A percentile compares a stretch with the other conserved stretches of the same genome.
Conservation (phyloP, 441 rosid species). For the Pelargonium exstipulatum region DNA sequence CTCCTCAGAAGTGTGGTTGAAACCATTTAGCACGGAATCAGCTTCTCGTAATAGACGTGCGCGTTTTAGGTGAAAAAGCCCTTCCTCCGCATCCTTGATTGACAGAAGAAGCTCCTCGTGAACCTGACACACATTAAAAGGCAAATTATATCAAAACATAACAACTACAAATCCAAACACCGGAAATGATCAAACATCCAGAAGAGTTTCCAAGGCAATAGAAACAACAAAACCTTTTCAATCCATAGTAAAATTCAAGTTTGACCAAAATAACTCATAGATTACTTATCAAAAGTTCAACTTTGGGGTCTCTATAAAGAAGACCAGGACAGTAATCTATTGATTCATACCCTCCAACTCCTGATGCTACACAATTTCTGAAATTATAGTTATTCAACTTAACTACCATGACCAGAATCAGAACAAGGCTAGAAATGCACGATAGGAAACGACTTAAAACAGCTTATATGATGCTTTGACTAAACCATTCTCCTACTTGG, state of each 20-base stretch:
- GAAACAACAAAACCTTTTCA: not conserved
- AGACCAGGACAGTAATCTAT: not conserved
- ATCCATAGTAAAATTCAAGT: not conserved
- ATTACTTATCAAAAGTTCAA: not conserved
- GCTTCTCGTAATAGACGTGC: constrained; percentile 66
- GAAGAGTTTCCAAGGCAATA: not conserved
- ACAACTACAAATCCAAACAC: not conserved
- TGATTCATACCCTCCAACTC: not conserved
- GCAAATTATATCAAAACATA: not conserved
- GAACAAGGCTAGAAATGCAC: not conserved
- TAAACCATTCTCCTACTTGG: not conserved
- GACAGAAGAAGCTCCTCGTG: constrained; percentile 64
- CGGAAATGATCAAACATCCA: constrained; percentile 5
- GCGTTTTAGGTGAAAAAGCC: constrained; percentile 72
- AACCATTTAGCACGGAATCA: constrained; percentile 37
- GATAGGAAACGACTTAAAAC: not conserved
- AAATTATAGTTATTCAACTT: not conserved
- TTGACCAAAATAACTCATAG: not conserved
- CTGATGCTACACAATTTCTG: not conserved
- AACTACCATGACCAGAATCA: not conserved
- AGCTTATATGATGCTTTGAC: not conserved
- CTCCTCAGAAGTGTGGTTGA: constrained; percentile 26
- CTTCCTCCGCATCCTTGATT: constrained; percentile 75
- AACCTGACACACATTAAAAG: constrained; percentile 33
- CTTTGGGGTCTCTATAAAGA: not conserved